phyloP scores from a whole-genome alignment of 768 basidiomycete species.

The Tylopilus sp. region DNA sequence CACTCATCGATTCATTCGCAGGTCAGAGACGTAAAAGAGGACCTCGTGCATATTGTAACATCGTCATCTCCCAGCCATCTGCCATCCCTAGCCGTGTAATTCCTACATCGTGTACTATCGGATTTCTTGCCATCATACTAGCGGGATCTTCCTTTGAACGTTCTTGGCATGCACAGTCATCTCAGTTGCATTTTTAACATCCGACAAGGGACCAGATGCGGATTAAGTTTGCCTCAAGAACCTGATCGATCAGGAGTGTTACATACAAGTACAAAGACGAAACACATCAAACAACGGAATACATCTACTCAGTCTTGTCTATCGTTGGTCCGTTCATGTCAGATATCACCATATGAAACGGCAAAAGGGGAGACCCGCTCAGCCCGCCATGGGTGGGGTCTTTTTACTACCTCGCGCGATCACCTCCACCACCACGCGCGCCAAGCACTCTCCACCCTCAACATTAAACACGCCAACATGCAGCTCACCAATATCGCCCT shows the following conservation, averaged over 20 bases:
- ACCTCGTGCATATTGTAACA: conserved; percentile 26
- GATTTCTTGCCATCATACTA: conserved; percentile 8
- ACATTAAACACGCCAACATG: conserved; percentile 53
- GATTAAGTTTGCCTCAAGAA: not conserved
- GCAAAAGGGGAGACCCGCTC: conserved; percentile 24
- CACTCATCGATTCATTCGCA: not conserved
- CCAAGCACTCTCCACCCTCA: conserved; percentile 50
- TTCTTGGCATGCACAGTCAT: not conserved
- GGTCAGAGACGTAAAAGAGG: conserved; percentile 16
- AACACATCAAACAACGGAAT: conserved; percentile 16
- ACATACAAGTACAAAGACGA: conserved; percentile 20
- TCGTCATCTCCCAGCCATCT: conserved; percentile 16
- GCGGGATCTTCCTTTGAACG: not conserved
- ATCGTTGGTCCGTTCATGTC: not conserved
- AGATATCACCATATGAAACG: conserved; percentile 14
- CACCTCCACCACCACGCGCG: conserved; percentile 56
- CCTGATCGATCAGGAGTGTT: conserved; percentile 2
- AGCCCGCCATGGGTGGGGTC: conserved; percentile 21
- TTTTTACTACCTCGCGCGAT: conserved; percentile 33
- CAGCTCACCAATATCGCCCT: conserved; percentile 50
- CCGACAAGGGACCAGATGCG: no score
- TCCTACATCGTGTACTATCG: conserved; percentile 21
- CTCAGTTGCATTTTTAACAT: not conserved
- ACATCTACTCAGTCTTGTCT: conserved; percentile 12
- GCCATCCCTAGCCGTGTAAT: conserved; percentile 25